Evolutionary conservation across 148 eudicot species (phyloP), one percentile per base, ranked within the genome.

Genomic region (Fallopia convolvulus): DNA sequence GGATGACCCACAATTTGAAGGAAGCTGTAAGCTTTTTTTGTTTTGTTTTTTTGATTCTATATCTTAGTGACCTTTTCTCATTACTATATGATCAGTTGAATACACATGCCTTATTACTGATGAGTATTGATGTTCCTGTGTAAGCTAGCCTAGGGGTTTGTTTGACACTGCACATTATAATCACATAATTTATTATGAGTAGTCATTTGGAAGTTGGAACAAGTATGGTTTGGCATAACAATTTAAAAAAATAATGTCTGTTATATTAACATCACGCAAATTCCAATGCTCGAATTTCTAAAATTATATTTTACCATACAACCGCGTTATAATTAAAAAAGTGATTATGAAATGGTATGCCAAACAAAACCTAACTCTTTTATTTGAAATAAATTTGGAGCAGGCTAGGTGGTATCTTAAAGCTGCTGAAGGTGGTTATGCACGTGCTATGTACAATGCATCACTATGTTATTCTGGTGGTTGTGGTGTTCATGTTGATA

Each of bases 371-470:
- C 8, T 44, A 58, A 58, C 65, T 21, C 65, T 58, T 23, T 58
- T n/a, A 20, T 23, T 23, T 58, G 12, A 21, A 58, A 58, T 52
- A n/a, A 52, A 58, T 58, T 58, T 58, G 56, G 80, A 46, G 81
- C 85, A 94, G 98, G 94, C 97, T 7, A 85, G 79, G 77, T 94
- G 94, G 97, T 93, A 87, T 80, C 83, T 85, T 40, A 87, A 77
- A 84, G 97, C 98, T 78, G 94, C 97, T 41, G 97, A 87, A 82
- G 88, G 93, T 81, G 97, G 97, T 14, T 94, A 92, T 81, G 87
- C 81, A 7, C 94, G 94, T 44, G 97, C 98, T 55, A 94, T 94
- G 98, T 94, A 94, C 81, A 90, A 92, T 80, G 84, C 82, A 42
- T 82, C 98, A 5, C 82, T 90, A 52, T 92, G 97, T 84, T 94